phyloP scores from a whole-genome alignment of 208 protist genomes.

The Crithidia brevicula region DNA sequence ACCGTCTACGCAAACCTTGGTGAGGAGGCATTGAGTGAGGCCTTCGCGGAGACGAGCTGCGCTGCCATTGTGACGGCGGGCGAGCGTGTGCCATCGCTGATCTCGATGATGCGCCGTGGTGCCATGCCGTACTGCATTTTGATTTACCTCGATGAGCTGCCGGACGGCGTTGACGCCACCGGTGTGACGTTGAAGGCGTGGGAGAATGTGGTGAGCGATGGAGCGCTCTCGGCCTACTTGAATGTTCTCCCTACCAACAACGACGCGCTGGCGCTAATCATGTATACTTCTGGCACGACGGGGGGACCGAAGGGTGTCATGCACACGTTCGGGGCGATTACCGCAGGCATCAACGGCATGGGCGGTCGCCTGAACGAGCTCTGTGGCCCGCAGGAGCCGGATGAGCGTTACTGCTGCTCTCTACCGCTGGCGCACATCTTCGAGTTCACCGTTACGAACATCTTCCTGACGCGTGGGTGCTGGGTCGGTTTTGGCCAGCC shows the following conservation, averaged over 20 bases:
- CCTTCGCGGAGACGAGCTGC: conserved; percentile 73
- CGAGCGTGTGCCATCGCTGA: conserved; percentile 52
- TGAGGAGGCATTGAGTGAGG: conserved; percentile 77
- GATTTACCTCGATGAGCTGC: conserved; percentile 66
- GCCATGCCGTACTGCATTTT: conserved; percentile 59
- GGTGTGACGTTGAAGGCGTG: conserved; percentile 46
- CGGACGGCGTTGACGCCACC: conserved; percentile 11
- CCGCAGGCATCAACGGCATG: conserved; percentile 41
- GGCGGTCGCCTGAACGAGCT: conserved; percentile 51
- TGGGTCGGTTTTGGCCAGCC: conserved; percentile 78
- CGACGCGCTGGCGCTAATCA: conserved; percentile 63
- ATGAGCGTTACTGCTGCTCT: conserved; percentile 82
- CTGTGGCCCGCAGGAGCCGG: conserved; percentile 46
- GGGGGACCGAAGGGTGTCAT: conserved; percentile 90
- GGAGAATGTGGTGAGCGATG: conserved; percentile 48
- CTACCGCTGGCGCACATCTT: conserved; percentile 94
- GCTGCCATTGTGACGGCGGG: conserved; percentile 73
- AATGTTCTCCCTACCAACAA: conserved; percentile 49
- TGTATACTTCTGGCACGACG: conserved; percentile 93
- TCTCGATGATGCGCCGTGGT: conserved; percentile 40
- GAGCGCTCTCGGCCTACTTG: conserved; percentile 37
- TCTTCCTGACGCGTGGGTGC: conserved; percentile 72
- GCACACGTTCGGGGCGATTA: conserved; percentile 72
- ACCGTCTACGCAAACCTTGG: conserved; percentile 91
- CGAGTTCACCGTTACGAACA: conserved; percentile 80